Conservation (phyloP, 306 rosid genomes). For the Cucurbita pepo region DNA sequence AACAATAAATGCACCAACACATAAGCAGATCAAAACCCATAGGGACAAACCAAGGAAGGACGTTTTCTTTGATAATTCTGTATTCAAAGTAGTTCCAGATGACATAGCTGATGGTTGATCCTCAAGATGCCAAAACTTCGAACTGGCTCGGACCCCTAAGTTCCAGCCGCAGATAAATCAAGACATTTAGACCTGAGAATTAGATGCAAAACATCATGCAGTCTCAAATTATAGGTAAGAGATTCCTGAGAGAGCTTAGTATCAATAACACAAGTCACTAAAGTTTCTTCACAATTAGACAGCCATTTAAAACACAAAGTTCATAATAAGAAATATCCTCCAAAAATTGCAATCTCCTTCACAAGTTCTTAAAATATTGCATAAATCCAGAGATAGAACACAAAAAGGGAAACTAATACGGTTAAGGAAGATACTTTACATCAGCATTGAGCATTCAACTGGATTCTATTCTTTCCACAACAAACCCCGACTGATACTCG, state of each 20-base stretch:
- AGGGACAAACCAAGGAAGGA: slow-evolving; percentile 55
- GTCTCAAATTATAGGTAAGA: not conserved
- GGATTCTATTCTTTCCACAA: slow-evolving; percentile 10
- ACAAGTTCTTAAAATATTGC: not conserved
- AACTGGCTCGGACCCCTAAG: slow-evolving; percentile 17
- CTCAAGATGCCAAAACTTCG: slow-evolving; percentile 13
- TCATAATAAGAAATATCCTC: not conserved
- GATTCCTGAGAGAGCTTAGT: not conserved
- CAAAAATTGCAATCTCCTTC: not conserved
- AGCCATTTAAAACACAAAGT: not conserved
- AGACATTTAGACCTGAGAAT: slow-evolving; percentile 32
- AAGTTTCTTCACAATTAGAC: not conserved
- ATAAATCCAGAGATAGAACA: not conserved
- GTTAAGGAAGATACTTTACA: slow-evolving; percentile 7
- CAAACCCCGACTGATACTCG: not conserved
- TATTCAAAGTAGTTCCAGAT: slow-evolving; percentile 40
- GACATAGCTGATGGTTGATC: slow-evolving; percentile 26
- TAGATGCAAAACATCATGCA: slow-evolving; percentile 18
- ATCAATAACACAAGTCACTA: not conserved
- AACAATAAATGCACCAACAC: slow-evolving; percentile 77
- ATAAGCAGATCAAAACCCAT: slow-evolving; percentile 71
- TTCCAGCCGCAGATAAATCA: slow-evolving; percentile 15
- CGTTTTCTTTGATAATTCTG: slow-evolving; percentile 57
- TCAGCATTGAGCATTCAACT: slow-evolving; percentile 9
- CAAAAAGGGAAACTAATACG: not conserved